Evolutionary conservation across 345 rosid genomes (phyloP).

Genomic region (Arabidopsis thaliana): TAIR10.1 NC_003074.8:7187501-7188000

Average conservation of each 20-base stretch:
- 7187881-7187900: constrained; percentile 44
- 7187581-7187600: constrained; percentile 67
- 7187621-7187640: constrained; percentile 66
- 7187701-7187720: constrained; percentile 30
- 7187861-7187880: constrained; percentile 36
- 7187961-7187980: constrained; percentile 38
- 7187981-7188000: constrained; percentile 42
- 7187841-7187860: constrained; percentile 31
- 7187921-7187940: constrained; percentile 34
- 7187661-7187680: constrained; percentile 38
- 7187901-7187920: constrained; percentile 31
- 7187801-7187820: constrained; percentile 36
- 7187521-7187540: constrained; percentile 28
- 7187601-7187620: constrained; percentile 52
- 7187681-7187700: constrained; percentile 40
- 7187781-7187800: constrained; percentile 30
- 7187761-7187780: constrained; percentile 22
- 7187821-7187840: constrained; percentile 26
- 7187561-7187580: constrained; percentile 46
- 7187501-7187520: constrained; percentile 30
- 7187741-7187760: constrained; percentile 11
- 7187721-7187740: background rate
- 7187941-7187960: constrained; percentile 33
- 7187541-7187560: constrained; percentile 60
- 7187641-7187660: constrained; percentile 46